These are phyloP conservation scores for Arachis monticola DNA, from an alignment of 331 rosid genomes.

Conservation along the genomic window DNA sequence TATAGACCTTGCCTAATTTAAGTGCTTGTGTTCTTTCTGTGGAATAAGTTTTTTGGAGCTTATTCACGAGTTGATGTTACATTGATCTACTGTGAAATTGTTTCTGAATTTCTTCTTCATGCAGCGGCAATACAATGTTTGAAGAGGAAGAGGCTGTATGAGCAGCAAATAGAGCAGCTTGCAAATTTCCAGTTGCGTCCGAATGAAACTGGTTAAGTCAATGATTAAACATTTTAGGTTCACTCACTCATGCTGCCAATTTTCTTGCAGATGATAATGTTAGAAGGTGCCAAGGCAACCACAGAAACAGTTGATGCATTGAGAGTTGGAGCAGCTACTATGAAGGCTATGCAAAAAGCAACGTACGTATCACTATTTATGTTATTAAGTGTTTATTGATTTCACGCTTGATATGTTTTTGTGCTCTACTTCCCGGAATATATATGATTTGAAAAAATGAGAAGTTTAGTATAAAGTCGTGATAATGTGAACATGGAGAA, in stretches of 20 bases:
- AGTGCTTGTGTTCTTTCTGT: not conserved
- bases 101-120: slow-evolving; percentile 27
- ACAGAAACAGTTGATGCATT: slow-evolving; percentile 98
- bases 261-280: slow-evolving; percentile 87
- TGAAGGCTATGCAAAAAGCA: slow-evolving; percentile 98
- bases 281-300: slow-evolving; percentile 98
- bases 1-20: not conserved
- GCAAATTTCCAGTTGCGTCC: slow-evolving; percentile 96
- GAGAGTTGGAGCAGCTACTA: slow-evolving; percentile 93
- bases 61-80: not conserved
- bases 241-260: slow-evolving; percentile 25
- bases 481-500: not conserved
- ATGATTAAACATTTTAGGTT: not conserved
- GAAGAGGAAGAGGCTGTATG: slow-evolving; percentile 93
- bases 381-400: not conserved
- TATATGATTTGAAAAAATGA: slow-evolving; percentile 6
- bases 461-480: slow-evolving; percentile 8
- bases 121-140: slow-evolving; percentile 98
- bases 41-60: not conserved
- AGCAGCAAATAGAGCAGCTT: slow-evolving; percentile 98
- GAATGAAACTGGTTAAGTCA: slow-evolving; percentile 18
- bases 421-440: slow-evolving; percentile 12
- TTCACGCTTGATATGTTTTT: slow-evolving; percentile 18
- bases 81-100: not conserved
- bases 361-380: slow-evolving; percentile 54